These are phyloP conservation scores for Fonsecaea pedrosoi DNA, from an alignment of 2,329 filamentous ascomycete species.

Conservation along the genomic window DNA sequence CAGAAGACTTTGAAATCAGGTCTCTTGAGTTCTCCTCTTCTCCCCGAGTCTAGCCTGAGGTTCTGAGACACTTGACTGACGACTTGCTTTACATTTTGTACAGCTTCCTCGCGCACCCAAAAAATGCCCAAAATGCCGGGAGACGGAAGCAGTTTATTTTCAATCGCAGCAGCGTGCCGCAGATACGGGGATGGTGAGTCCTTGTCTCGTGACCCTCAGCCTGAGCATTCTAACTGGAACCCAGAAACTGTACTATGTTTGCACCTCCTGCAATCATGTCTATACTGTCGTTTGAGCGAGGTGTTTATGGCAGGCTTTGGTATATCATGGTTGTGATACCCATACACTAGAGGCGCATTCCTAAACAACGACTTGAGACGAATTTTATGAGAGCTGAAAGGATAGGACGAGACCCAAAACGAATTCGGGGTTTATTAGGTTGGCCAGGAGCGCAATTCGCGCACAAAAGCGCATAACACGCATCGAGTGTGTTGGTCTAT, in stretches of 20 bases:
- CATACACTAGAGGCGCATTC: constrained; percentile 26
- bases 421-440: too few relatives aligned
- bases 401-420: not conserved
- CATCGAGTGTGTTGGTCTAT: not conserved
- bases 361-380: not conserved
- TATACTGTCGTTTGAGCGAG: constrained; percentile 55
- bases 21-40: constrained; percentile 4
- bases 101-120: constrained; percentile 92
- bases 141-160: constrained; percentile 95
- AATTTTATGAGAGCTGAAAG: not conserved
- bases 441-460: not conserved
- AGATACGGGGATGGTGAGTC: constrained; percentile 94
- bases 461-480: not conserved
- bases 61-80: constrained; percentile 46
- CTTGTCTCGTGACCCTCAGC: constrained; percentile 18
- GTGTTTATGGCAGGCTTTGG: constrained; percentile 19
- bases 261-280: constrained; percentile 90
- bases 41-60: constrained; percentile 20
- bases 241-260: constrained; percentile 92
- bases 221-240: constrained; percentile 7
- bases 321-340: constrained; percentile 10
- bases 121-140: constrained; percentile 81
- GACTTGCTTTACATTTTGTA: constrained; percentile 41
- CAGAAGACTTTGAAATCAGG: not conserved
- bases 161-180: constrained; percentile 97